Percentiles rank a stretch among this genome's conserved stretches.
Conservation (phyloP, 2,329 filamentous ascomycete species). For the Botrytis cinerea region DNA sequence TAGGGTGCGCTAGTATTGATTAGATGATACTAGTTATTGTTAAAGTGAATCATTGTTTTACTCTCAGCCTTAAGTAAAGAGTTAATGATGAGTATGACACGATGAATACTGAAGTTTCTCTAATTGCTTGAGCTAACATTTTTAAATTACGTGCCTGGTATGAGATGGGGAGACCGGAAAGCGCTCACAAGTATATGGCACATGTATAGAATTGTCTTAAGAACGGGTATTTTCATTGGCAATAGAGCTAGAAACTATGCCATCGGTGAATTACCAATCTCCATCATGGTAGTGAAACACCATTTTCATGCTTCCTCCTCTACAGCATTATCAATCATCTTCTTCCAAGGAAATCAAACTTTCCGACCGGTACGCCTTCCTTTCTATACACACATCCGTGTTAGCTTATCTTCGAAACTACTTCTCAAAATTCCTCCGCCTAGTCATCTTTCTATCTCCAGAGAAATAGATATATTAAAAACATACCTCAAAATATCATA, state of each 20-base stretch:
- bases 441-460: background rate
- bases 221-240: background rate
- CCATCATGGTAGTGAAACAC: background rate
- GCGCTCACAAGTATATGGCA: background rate
- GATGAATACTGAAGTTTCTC: background rate
- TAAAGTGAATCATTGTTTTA: background rate
- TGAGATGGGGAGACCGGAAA: background rate
- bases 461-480: background rate
- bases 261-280: background rate
- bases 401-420: background rate
- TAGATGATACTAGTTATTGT: background rate
- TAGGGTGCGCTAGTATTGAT: background rate
- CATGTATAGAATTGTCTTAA: background rate
- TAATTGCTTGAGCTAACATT: background rate
- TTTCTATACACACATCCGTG: background rate
- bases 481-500: constrained; percentile 60
- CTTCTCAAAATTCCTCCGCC: too few relatives aligned
- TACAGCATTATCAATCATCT: background rate
- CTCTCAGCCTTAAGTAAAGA: background rate
- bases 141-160: background rate
- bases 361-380: constrained; percentile 60
- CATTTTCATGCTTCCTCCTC: background rate
- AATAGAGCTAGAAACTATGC: background rate
- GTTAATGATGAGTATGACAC: background rate
- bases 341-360: constrained; percentile 54